A percentile compares a stretch with the other conserved stretches of the same genome.
These are phyloP conservation scores for Auricularia sp. DNA, from an alignment of 768 basidiomycete species.

Conservation along the genomic window DNA sequence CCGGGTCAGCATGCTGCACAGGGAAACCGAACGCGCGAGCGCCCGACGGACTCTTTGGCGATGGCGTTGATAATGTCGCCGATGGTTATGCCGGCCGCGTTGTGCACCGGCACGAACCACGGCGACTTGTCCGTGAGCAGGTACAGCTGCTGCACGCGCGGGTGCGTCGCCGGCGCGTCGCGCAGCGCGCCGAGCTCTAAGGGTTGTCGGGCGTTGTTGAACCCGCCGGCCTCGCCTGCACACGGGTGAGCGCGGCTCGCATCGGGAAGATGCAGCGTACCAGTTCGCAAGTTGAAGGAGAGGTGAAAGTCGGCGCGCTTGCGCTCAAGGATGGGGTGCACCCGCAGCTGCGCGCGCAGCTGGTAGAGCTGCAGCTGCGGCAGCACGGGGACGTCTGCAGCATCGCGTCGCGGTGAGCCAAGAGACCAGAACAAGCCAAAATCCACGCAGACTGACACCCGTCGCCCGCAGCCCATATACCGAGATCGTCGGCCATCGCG, in stretches of 20 bases:
- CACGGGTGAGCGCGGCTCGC: neutral
- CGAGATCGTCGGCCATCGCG: neutral
- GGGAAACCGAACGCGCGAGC: neutral
- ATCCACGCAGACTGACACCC: neutral
- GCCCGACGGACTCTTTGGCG: conserved; percentile 57
- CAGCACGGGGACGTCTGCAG: neutral
- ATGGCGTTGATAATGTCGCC: conserved; percentile 63
- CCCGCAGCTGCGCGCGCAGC: neutral
- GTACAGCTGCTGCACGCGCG: conserved; percentile 9
- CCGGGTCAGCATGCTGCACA: neutral
- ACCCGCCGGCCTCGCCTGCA: neutral
- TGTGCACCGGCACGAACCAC: conserved; percentile 71
- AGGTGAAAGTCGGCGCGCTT: neutral
- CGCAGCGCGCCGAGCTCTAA: neutral
- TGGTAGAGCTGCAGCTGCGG: neutral
- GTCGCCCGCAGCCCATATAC: neutral
- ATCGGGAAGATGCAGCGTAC: neutral
- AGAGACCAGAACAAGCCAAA: neutral
- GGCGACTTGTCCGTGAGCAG: conserved; percentile 26
- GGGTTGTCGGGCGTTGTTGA: neutral
- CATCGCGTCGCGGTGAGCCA: too few species aligned
- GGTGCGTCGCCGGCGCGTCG: conserved; percentile 1
- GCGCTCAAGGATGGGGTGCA: neutral
- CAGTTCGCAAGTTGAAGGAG: neutral
- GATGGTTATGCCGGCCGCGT: conserved; percentile 63